Conservation (phyloP, 306 rosid genomes). For the Cucumis melo region DNA sequence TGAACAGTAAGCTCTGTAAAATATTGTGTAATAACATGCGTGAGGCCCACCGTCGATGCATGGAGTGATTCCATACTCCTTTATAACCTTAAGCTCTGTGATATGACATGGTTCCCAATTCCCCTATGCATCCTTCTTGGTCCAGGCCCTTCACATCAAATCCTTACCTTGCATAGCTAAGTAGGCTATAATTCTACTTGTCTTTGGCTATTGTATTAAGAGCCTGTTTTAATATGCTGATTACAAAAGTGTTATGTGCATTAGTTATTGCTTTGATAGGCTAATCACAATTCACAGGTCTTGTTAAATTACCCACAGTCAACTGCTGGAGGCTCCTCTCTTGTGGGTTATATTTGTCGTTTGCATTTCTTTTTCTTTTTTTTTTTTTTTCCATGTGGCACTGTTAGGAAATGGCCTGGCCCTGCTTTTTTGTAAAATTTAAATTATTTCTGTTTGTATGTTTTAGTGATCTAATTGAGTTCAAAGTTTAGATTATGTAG, state of each 20-base stretch:
- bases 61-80: neutral
- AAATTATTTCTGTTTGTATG: neutral
- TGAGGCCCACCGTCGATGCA: neutral
- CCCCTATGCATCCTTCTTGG: conserved; percentile 4
- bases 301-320: neutral
- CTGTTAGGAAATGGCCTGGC: neutral
- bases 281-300: neutral
- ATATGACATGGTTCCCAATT: neutral
- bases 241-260: neutral
- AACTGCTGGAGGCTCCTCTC: neutral
- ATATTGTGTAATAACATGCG: conserved; percentile 5
- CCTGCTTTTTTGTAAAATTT: neutral
- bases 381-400: neutral
- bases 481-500: neutral
- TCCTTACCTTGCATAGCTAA: neutral
- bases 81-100: neutral
- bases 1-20: conserved; percentile 10
- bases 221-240: neutral
- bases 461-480: neutral
- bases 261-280: neutral
- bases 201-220: conserved; percentile 6
- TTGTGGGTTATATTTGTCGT: neutral
- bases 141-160: neutral
- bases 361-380: neutral
- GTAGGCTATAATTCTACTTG: neutral